Evolutionary conservation across 768 basidiomycete species (phyloP).

Genomic region (Rhizopogon vinicolor): DNA sequence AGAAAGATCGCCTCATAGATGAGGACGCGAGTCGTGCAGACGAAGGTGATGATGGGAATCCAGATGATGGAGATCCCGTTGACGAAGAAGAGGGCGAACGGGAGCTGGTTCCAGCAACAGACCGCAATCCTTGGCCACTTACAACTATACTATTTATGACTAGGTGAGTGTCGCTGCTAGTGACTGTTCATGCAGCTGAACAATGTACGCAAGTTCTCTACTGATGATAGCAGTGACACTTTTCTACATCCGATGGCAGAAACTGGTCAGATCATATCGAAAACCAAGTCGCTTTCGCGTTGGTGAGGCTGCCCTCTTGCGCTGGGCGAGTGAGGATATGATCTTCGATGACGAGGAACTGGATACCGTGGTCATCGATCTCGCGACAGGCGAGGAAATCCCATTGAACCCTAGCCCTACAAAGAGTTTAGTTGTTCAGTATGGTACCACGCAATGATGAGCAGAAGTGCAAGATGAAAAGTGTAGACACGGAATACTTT

Average conservation of each 20-base stretch:
- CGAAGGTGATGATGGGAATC: not conserved
- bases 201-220: not conserved
- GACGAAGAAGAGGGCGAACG: not conserved
- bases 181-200: not conserved
- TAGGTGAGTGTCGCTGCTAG: not conserved
- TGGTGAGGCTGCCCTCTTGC: not conserved
- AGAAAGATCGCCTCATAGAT: not conserved
- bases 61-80: not conserved
- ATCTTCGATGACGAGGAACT: not conserved
- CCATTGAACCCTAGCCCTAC: conserved; percentile 4
- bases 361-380: not conserved
- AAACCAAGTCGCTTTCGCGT: conserved; percentile 1
- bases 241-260: not conserved
- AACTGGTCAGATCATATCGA: not conserved
- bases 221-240: not conserved
- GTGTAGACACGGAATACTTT: not conserved
- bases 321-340: conserved; percentile 1
- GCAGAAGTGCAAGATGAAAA: not conserved
- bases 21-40: not conserved
- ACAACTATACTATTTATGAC: not conserved
- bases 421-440: not conserved
- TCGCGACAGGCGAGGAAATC: not conserved
- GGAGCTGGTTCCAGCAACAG: not conserved
- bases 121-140: not conserved
- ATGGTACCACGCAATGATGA: not conserved